These are phyloP conservation scores for Babesia caballi DNA, from an alignment of 169 alveolate genomes.

Conservation along the genomic window DNA sequence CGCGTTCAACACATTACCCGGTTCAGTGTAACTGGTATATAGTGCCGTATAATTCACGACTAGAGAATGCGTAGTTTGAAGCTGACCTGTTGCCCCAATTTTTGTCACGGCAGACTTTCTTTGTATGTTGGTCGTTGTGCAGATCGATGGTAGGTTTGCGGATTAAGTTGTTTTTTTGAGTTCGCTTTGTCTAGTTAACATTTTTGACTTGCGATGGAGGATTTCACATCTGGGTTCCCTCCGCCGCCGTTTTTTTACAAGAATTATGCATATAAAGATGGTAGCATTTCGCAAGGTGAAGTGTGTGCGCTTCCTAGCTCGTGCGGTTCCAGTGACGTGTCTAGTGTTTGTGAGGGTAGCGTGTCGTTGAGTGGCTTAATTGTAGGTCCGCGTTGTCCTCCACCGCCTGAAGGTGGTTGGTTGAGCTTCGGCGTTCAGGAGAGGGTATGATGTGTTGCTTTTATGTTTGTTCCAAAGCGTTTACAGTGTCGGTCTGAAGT, in stretches of 20 bases:
- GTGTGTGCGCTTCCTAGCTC: not conserved
- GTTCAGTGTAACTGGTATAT: too few relatives aligned
- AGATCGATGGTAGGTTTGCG: too few relatives aligned
- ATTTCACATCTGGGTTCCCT: slow-evolving; percentile 69
- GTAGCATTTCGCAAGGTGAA: not conserved
- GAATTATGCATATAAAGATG: slow-evolving; percentile 55
- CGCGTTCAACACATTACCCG: too few relatives aligned
- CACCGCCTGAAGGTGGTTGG: slow-evolving; percentile 69
- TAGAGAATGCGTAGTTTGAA: not conserved
- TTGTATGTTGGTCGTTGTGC: too few relatives aligned
- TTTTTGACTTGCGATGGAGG: slow-evolving; percentile 24
- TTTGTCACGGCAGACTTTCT: too few relatives aligned
- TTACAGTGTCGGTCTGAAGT: slow-evolving; percentile 10
- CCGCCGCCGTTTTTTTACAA: slow-evolving; percentile 73
- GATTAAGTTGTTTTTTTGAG: too few relatives aligned
- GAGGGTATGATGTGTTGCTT: not conserved
- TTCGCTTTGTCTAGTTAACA: too few relatives aligned
- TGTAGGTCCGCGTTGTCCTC: slow-evolving; percentile 50
- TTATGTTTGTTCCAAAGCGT: not conserved
- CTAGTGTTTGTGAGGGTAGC: not conserved
- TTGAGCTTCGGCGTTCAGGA: slow-evolving; percentile 64
- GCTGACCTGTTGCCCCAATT: too few relatives aligned
- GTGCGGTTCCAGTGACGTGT: not conserved
- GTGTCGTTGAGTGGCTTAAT: not conserved
- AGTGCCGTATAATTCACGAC: not conserved